Percentiles rank a stretch among this genome's conserved stretches.
Conservation (phyloP, 2,329 filamentous ascomycete species). For the Fusarium proliferatum region DNA sequence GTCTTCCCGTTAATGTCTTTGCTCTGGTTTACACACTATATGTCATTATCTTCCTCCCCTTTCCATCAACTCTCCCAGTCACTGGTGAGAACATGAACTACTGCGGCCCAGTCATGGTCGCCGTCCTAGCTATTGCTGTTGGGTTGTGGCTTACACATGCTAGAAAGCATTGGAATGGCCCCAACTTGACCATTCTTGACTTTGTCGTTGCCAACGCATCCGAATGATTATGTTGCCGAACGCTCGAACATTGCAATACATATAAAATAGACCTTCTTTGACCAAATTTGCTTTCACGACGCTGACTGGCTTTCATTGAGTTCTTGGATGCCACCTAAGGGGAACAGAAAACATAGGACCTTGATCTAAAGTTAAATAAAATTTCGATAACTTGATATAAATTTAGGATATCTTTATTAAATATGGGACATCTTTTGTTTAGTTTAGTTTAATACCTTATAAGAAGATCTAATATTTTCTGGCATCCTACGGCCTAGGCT, state of each 20-base stretch:
- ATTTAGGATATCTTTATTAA: too few species aligned
- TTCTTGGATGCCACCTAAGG: rapidly evolving
- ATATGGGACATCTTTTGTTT: too few species aligned
- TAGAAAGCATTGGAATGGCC: constrained; percentile 39
- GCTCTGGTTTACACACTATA: constrained; percentile 41
- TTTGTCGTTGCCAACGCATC: constrained; percentile 36
- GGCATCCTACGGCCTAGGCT: too few species aligned
- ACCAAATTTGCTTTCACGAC: rapidly evolving
- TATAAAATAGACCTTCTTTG: neutral
- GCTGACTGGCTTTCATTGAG: too few species aligned
- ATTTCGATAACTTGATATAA: too few species aligned
- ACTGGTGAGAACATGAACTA: constrained; percentile 42
- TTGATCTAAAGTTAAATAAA: too few species aligned
- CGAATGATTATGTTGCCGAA: neutral
- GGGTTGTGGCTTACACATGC: constrained; percentile 33
- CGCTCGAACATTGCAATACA: neutral
- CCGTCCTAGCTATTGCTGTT: constrained; percentile 33
- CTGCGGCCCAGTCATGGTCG: constrained; percentile 41
- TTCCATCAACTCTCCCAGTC: constrained; percentile 39
- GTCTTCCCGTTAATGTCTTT: constrained; percentile 33
- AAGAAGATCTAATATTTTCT: too few species aligned
- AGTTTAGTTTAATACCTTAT: too few species aligned
- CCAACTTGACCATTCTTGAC: constrained; percentile 41
- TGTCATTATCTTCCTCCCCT: constrained; percentile 42
- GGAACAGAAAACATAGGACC: too few species aligned